Evolutionary conservation across 2,329 filamentous ascomycete genomes (phyloP), one percentile per base, ranked within the genome.

Genomic region (Sporothrix phasma): DNA sequence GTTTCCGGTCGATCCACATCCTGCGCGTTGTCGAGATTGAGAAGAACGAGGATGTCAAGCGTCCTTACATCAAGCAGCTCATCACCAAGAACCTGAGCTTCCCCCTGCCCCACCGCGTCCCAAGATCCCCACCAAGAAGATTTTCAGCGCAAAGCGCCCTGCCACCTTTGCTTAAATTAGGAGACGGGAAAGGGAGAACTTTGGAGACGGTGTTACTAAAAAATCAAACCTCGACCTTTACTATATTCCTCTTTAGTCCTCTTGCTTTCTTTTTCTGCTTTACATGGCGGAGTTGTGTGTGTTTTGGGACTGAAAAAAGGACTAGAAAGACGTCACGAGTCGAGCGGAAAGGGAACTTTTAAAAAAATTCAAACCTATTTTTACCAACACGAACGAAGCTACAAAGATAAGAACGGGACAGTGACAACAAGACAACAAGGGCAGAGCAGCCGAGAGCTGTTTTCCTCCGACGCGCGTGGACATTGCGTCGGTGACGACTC

Each of bases 1-100:
- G 94, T 76, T 99, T 99, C 86, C 88, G 94, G 82, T 95, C 90
- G 73, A 94, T 99, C 79, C 92, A 66, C 62, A 93, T 99, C 79
- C 90, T 99, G 79, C 95, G 95, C 81, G 93, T 99, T 74, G 89
- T 96, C 75, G 94, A 99, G 84, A 79, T 99, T 76, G 89, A 96
- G 84, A 96, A 96, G 87, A 84, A 81, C 76, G 90, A 92, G 72
- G 91, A 94, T 77, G 83, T 99, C 84, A 94, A 93, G 85, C 91
- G 94, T 79, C 93, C 94, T 72, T 99, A 99, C 88, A 96, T 99
- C 85, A 95, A 92, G 86, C 94, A 99, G 84, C 90, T 99, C 79
- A 81, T 96, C 78, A 82, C 84, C 81, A 97, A 97, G 89, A 79
- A 86, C 80, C 90, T 99, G 80, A 90, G 89, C 81, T 99, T 99